phyloP scores from a whole-genome alignment of 768 basidiomycete genomes.

The Pleurotus giganteus region DNA sequence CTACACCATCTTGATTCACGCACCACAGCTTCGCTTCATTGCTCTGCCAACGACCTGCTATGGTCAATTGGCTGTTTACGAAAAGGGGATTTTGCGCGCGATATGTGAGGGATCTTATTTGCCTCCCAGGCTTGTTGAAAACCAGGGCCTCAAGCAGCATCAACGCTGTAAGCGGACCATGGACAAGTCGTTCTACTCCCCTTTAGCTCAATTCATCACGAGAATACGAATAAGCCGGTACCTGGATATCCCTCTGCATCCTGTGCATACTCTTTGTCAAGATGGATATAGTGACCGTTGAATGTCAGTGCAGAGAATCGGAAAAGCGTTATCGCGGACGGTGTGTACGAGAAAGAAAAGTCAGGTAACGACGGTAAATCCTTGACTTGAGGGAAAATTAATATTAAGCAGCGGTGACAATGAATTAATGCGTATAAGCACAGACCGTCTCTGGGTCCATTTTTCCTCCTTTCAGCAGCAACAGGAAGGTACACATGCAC shows the following conservation, averaged over 20 bases:
- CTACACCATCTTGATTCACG: constrained; percentile 26
- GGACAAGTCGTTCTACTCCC: constrained; percentile 71
- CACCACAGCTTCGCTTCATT: constrained; percentile 38
- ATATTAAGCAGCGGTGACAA: background rate
- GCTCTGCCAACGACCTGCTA: constrained; percentile 34
- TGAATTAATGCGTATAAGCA: background rate
- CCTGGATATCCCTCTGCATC: constrained; percentile 72
- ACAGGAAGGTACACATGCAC: constrained; percentile 62
- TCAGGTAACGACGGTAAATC: constrained; percentile 46
- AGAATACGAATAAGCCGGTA: constrained; percentile 18
- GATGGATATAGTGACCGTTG: constrained; percentile 83
- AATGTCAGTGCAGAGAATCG: constrained; percentile 86
- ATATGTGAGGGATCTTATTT: constrained; percentile 56
- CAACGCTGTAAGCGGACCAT: constrained; percentile 78
- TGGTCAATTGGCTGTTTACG: constrained; percentile 34
- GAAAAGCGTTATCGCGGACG: constrained; percentile 72
- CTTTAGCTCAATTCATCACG: constrained; percentile 1
- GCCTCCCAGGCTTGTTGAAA: constrained; percentile 45
- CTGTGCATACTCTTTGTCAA: constrained; percentile 72
- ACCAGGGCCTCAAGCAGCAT: constrained; percentile 68
- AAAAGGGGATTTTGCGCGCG: constrained; percentile 53
- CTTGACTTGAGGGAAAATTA: constrained; percentile 37
- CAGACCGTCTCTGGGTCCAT: constrained; percentile 42
- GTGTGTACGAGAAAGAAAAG: constrained; percentile 66
- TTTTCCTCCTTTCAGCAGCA: constrained; percentile 24